Evolutionary conservation across 1,139 yeast genomes (phyloP), one percentile per base, ranked within the genome.

Genomic region (Geotrichum carabidarum): DNA sequence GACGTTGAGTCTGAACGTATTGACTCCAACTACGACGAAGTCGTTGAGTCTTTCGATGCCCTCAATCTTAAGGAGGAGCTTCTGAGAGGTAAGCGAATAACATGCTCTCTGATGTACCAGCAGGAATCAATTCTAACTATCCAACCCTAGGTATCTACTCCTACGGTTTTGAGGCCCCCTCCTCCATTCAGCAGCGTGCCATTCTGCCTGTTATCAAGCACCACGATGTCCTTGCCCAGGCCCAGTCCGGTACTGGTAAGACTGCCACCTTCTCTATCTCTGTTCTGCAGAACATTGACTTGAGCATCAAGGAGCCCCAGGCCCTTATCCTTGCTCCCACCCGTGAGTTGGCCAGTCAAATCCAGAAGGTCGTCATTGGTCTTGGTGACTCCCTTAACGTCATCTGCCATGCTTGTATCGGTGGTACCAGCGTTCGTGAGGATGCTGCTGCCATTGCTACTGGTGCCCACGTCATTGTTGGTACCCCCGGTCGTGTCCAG

Each of bases 161-260:
- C 15, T 90, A 90, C 70, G 98, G 99, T 17, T 93, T 90, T 67
- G 96, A 90, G 71, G 81, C 86, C 8, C 99, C 99, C 15, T 88
- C 96, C 27, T 90, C 97, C 7, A 93, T 93, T 71, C 99, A 93
- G 71, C 87, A 95, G 44, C 77, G 98, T 63, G 99, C 97, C 37
- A 93, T 93, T 56, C 80, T 86, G 73, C 98, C 91, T 67, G 90
- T 91, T 59, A 89, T 91, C 53, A 80, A 84, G 52, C 98, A 97
- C 4, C 80, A 84, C 64, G 99, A 93, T 69, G 87, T 93, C 1
- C 88, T 93, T 58, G 98, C 98, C 22, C 99, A 93, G 71, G 97
- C 98, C 9, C 99, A 93, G 69, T 88, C 96, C 4, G 99, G 99
- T 59, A 93, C 99, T 1, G 99, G 99, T 66, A 93, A 93, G 70